These are phyloP conservation scores for Colletotrichum endophyticum DNA, from an alignment of 2,329 filamentous ascomycete species.

Conservation along the genomic window DNA sequence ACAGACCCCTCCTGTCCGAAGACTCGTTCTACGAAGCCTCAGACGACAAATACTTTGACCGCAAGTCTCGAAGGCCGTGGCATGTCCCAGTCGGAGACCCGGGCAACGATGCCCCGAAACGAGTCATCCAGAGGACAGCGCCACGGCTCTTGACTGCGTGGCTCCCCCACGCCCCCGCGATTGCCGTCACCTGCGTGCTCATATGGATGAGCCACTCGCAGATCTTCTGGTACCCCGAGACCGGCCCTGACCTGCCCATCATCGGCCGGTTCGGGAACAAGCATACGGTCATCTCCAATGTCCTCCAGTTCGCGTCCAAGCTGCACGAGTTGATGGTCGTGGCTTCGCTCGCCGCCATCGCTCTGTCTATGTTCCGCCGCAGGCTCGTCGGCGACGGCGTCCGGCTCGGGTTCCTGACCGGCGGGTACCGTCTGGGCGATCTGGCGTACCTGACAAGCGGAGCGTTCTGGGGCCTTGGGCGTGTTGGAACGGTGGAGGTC, in stretches of 20 bases:
- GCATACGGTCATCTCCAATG: neutral
- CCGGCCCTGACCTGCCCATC: neutral
- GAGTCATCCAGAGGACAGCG: neutral
- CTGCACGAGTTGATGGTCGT: neutral
- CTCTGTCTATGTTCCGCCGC: neutral
- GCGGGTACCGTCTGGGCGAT: constrained; percentile 2
- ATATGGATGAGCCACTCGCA: neutral
- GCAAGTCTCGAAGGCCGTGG: neutral
- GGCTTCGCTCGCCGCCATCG: neutral
- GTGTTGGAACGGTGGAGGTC: neutral
- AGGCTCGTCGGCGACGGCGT: neutral
- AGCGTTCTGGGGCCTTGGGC: neutral
- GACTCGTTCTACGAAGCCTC: neutral
- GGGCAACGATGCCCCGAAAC: neutral
- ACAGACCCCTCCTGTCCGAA: neutral
- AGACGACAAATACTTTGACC: neutral
- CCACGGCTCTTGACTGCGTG: neutral
- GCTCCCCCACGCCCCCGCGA: neutral
- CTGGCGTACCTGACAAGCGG: neutral
- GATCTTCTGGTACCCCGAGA: neutral
- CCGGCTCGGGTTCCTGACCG: neutral
- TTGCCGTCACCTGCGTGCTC: neutral
- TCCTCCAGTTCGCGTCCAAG: constrained; percentile 1
- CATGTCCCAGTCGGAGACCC: neutral
- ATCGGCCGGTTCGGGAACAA: neutral